Evolutionary conservation across 257 asterid species (phyloP).

Genomic region (Apocynum venetum): DNA sequence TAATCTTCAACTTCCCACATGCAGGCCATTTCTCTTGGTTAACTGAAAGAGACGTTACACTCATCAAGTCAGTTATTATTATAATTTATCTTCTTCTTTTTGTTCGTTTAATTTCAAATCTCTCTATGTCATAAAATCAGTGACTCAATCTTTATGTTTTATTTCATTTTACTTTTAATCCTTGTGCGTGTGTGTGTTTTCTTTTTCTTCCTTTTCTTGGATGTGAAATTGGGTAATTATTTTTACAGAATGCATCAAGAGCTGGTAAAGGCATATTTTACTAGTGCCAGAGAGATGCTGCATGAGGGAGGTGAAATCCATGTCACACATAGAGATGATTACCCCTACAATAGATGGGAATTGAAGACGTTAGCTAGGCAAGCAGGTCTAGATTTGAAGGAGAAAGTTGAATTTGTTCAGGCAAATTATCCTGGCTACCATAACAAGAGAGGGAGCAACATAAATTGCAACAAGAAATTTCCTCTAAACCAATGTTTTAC

Average conservation of each 20-base stretch:
- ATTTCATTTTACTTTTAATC: too few species aligned
- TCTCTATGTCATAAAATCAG: too few species aligned
- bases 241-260: constrained; percentile 7
- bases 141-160: too few species aligned
- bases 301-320: constrained; percentile 17
- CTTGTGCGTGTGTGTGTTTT: too few species aligned
- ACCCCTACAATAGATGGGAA: constrained; percentile 14
- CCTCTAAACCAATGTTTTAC: constrained; percentile 7
- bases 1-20: constrained; percentile 20
- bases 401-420: constrained; percentile 8
- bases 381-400: constrained; percentile 4
- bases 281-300: constrained; percentile 9
- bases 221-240: neutral
- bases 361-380: constrained; percentile 1
- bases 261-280: constrained; percentile 16
- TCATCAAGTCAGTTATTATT: neutral
- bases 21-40: constrained; percentile 10
- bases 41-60: neutral
- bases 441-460: constrained; percentile 16
- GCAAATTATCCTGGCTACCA: constrained; percentile 21
- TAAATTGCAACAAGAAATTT: constrained; percentile 1
- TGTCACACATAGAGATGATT: constrained; percentile 9
- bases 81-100: neutral
- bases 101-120: too few species aligned
- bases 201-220: too few species aligned